phyloP scores from a whole-genome alignment of 169 alveolate genomes.

The Plasmodium malariae region DNA sequence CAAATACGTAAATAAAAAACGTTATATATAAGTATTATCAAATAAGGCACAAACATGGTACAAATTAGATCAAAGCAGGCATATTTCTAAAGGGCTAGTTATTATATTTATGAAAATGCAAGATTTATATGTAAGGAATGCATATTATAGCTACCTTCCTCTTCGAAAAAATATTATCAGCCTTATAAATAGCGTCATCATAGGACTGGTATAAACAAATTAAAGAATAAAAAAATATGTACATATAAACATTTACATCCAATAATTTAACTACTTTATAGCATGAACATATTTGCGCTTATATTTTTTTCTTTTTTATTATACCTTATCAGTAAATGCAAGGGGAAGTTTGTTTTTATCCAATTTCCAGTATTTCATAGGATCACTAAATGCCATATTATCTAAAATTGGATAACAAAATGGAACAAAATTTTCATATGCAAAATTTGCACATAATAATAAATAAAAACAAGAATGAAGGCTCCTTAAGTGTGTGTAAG shows the following conservation, averaged over 20 bases:
- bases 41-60: no score
- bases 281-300: neutral
- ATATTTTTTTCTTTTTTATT: neutral
- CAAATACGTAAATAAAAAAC: no score
- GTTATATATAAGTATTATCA: no score
- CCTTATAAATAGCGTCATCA: conserved; percentile 49
- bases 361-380: conserved; percentile 57
- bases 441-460: neutral
- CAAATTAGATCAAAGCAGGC: no score
- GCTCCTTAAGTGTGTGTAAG: neutral
- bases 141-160: conserved; percentile 9
- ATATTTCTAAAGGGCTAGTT: no score
- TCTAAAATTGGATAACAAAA: conserved; percentile 13
- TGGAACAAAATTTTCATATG: neutral
- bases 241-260: neutral
- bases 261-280: neutral
- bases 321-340: conserved; percentile 35
- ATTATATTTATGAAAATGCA: no score
- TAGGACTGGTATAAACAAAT: conserved; percentile 3
- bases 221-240: neutral
- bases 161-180: conserved; percentile 29
- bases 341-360: conserved; percentile 57
- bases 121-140: neutral
- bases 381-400: conserved; percentile 59
- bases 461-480: neutral